Conservation (phyloP, 352 stramenopile genomes). For the Phytophthora niederhauseri region DNA sequence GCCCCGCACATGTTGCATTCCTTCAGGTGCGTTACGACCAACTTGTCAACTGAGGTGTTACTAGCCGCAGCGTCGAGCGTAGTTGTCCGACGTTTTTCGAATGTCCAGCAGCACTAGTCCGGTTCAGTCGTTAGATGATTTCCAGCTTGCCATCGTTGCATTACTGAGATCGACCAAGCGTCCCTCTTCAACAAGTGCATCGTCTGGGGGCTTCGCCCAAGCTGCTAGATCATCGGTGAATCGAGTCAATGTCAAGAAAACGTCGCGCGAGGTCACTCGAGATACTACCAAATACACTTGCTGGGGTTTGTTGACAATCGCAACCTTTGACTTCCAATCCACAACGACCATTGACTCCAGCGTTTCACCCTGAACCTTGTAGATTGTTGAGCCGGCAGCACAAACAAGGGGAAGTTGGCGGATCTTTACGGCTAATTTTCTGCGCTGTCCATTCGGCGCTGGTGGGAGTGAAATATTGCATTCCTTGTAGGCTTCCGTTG, state of each 20-base stretch:
- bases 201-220: neutral
- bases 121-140: neutral
- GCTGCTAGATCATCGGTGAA: neutral
- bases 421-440: neutral
- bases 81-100: too few species aligned
- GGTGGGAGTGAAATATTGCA: neutral
- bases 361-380: slow-evolving; percentile 8
- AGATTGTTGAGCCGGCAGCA: neutral
- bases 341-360: neutral
- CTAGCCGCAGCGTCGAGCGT: too few species aligned
- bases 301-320: neutral
- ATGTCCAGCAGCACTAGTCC: too few species aligned
- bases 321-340: neutral
- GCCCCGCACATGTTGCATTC: too few species aligned
- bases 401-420: slow-evolving; percentile 2
- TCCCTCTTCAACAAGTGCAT: neutral
- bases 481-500: neutral
- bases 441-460: neutral
- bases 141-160: neutral
- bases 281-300: slow-evolving; percentile 5
- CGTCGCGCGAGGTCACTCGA: slow-evolving; percentile 3
- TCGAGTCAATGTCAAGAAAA: too few species aligned
- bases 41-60: too few species aligned
- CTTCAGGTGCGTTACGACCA: too few species aligned
- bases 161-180: neutral